These are phyloP conservation scores for Dicorynia guianensis DNA, from an alignment of 306 rosid genomes.

Conservation along the genomic window DNA sequence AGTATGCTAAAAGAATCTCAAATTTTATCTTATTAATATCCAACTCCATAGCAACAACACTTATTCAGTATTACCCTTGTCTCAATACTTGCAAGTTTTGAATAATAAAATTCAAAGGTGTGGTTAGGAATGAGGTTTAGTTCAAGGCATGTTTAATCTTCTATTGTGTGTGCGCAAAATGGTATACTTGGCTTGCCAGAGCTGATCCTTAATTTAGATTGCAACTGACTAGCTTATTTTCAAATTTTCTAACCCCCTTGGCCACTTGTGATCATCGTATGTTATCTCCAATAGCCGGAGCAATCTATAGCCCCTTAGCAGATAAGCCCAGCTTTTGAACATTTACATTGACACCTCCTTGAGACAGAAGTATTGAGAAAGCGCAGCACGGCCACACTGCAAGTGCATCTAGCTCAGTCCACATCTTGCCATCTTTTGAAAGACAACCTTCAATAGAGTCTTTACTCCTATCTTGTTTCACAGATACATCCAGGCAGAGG, in stretches of 20 bases:
- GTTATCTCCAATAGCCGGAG: conserved; percentile 33
- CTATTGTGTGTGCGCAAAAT: conserved; percentile 45
- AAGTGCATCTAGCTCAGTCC: conserved; percentile 33
- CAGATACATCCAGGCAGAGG: conserved; percentile 90
- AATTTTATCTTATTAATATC: conserved; percentile 28
- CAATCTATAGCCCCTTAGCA: conserved; percentile 29
- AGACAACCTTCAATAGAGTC: conserved; percentile 26
- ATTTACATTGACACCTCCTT: conserved; percentile 33
- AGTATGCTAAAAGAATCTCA: conserved; percentile 12
- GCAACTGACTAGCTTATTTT: conserved; percentile 30
- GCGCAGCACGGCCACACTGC: conserved; percentile 19
- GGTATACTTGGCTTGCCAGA: conserved; percentile 39
- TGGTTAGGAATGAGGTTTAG: conserved; percentile 52
- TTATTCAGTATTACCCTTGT: conserved; percentile 36
- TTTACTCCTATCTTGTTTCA: conserved; percentile 53
- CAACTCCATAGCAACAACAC: conserved; percentile 34
- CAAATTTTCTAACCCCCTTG: conserved; percentile 22
- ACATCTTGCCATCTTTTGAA: conserved; percentile 25
- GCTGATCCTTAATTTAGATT: conserved; percentile 33
- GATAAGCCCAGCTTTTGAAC: conserved; percentile 40
- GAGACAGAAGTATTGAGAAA: conserved; percentile 19
- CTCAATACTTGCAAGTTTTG: conserved; percentile 34
- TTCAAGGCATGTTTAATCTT: conserved; percentile 39
- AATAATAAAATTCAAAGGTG: conserved; percentile 36
- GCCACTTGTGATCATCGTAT: conserved; percentile 13